Conservation (phyloP, 192 early-diverging fungal genomes). For the Jimgerdemannia lactiflua region DNA sequence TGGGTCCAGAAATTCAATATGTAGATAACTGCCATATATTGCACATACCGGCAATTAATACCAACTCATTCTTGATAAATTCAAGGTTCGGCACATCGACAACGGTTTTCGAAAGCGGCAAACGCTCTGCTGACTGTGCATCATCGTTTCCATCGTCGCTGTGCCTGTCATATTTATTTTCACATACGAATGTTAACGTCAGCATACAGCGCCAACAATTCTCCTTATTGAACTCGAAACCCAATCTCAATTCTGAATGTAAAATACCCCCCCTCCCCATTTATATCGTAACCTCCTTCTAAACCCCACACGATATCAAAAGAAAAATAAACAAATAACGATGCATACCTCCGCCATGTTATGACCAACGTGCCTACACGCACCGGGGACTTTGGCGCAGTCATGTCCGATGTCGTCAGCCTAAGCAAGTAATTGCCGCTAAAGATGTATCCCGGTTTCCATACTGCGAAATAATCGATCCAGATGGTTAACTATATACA, state of each 20-base stretch:
- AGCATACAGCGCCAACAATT: background rate
- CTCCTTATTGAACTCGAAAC: too few species aligned
- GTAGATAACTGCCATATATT: too few species aligned
- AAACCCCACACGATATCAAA: background rate
- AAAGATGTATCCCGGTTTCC: slow-evolving; percentile 47
- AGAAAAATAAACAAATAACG: background rate
- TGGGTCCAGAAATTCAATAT: background rate
- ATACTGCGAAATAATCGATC: slow-evolving; percentile 29
- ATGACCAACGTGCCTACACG: slow-evolving; percentile 39
- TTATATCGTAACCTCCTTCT: too few species aligned
- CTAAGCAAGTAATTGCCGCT: slow-evolving; percentile 37
- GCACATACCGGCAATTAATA: slow-evolving; percentile 35
- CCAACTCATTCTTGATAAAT: slow-evolving; percentile 27
- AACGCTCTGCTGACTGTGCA: background rate
- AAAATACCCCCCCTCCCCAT: too few species aligned
- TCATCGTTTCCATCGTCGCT: slow-evolving; percentile 1
- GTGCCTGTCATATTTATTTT: slow-evolving; percentile 9
- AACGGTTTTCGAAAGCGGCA: slow-evolving; percentile 23
- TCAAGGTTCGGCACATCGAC: slow-evolving; percentile 27
- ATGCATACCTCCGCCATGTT: slow-evolving; percentile 45
- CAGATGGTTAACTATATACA: background rate
- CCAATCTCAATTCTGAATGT: too few species aligned
- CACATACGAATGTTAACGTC: background rate
- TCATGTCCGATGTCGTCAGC: slow-evolving; percentile 23
- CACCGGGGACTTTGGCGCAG: slow-evolving; percentile 13